phyloP scores from a whole-genome alignment of 108 stramenopile species.

The Hondaea fermentalgiana region DNA sequence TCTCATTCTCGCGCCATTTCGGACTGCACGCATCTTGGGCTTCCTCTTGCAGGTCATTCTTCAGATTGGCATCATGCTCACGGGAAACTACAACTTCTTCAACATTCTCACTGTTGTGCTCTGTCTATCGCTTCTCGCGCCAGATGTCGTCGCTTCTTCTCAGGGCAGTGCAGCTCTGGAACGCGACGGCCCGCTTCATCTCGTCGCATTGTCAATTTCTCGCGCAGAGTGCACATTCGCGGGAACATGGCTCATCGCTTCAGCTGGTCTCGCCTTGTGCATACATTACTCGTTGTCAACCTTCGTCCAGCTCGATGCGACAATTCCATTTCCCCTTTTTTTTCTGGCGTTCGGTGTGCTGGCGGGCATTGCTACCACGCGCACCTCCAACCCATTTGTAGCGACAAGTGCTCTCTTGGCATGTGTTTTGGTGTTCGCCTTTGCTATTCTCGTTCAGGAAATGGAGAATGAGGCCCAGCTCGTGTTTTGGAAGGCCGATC shows the following conservation, averaged over 20 bases:
- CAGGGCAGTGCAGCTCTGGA: background rate
- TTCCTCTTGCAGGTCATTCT: slow-evolving; percentile 49
- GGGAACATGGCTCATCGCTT: background rate
- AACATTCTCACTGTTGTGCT: slow-evolving; percentile 59
- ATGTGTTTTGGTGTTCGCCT: background rate
- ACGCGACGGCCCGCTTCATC: background rate
- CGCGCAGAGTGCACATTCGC: background rate
- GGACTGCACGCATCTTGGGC: slow-evolving; percentile 34
- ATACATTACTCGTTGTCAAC: background rate
- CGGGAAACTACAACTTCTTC: slow-evolving; percentile 70
- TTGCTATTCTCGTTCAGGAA: background rate
- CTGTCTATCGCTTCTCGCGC: slow-evolving; percentile 17
- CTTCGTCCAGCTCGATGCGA: no score
- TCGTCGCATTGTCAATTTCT: background rate
- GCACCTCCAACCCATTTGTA: no score
- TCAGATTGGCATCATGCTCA: slow-evolving; percentile 55
- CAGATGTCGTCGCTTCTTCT: background rate
- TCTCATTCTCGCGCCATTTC: slow-evolving; percentile 44
- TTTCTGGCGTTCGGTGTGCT: no score
- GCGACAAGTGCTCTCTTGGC: no score
- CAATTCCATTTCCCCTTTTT: no score
- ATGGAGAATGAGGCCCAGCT: background rate
- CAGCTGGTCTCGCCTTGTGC: background rate
- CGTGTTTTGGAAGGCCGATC: background rate
- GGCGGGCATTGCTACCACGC: no score